A percentile compares a stretch with the other conserved stretches of the same genome.
phyloP scores from a whole-genome alignment of 2,329 filamentous ascomycete genomes.

The Tolypocladium ophioglossoides region DNA sequence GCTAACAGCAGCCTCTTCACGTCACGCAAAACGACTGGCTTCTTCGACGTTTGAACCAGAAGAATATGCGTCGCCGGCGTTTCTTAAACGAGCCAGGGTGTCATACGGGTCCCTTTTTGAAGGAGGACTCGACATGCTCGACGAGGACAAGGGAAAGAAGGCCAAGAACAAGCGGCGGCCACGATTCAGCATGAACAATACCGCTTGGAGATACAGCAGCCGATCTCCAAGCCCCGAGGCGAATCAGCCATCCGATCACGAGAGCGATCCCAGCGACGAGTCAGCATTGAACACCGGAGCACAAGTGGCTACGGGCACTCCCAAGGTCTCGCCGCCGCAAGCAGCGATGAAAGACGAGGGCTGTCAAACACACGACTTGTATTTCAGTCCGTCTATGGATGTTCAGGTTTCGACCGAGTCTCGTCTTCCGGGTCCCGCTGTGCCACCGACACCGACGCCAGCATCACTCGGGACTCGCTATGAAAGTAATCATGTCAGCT shows the following conservation, averaged over 20 bases:
- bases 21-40: conserved; percentile 22
- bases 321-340: conserved; percentile 9
- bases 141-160: conserved; percentile 40
- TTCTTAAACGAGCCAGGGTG: conserved; percentile 59
- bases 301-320: neutral
- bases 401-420: conserved; percentile 18
- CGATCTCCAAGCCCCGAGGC: conserved; percentile 60
- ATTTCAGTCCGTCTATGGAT: conserved; percentile 15
- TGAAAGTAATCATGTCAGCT: neutral
- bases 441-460: conserved; percentile 4
- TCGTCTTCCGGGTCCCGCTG: conserved; percentile 4
- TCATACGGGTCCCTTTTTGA: conserved; percentile 61
- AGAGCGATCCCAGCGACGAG: neutral
- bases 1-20: conserved; percentile 1
- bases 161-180: conserved; percentile 49
- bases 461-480: neutral
- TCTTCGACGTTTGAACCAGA: conserved; percentile 27
- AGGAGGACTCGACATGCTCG: conserved; percentile 55
- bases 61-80: conserved; percentile 69
- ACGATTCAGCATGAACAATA: conserved; percentile 55
- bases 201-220: conserved; percentile 64
- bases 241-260: conserved; percentile 18
- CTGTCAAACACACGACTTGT: conserved; percentile 21
- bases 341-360: conserved; percentile 24
- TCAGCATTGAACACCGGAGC: neutral